Evolutionary conservation across 108 stramenopile genomes (phyloP).

Genomic region (Parietichytrium sp.): DNA sequence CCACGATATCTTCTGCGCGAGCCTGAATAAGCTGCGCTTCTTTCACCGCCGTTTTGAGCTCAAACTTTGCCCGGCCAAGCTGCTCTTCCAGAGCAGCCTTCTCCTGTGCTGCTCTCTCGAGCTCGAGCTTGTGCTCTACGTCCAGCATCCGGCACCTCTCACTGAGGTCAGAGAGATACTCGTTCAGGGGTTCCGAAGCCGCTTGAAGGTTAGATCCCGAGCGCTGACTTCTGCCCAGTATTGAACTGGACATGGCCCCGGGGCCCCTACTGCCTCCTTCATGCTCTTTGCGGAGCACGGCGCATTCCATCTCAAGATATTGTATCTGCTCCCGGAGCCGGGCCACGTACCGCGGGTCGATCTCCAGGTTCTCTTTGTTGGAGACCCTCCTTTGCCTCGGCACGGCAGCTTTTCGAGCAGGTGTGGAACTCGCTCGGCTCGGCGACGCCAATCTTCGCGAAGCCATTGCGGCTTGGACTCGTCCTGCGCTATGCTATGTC

Average conservation of each 20-base stretch:
- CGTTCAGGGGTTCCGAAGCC: no score
- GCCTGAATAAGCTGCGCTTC: background rate
- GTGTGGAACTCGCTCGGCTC: no score
- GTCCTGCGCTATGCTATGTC: no score
- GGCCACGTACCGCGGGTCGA: background rate
- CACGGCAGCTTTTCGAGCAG: no score
- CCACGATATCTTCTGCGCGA: conserved; percentile 8
- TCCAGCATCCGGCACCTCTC: conserved; percentile 1
- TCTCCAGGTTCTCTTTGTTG: no score
- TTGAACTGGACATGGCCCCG: background rate
- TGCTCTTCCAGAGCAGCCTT: background rate
- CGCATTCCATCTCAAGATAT: conserved; percentile 30
- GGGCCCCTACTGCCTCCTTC: background rate
- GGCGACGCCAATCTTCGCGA: no score
- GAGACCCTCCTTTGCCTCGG: no score
- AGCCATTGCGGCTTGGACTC: no score
- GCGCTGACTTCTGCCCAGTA: no score
- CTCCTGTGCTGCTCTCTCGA: no score
- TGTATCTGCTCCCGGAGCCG: background rate
- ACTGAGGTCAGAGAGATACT: background rate
- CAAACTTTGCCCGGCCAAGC: background rate
- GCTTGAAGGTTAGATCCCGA: no score
- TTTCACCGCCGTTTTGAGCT: background rate
- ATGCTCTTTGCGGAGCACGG: background rate
- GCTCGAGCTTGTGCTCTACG: background rate